Percentiles rank a stretch among this genome's conserved stretches.
Evolutionary conservation across 148 eudicot species (phyloP).

Genomic region (Silene conica): DNA sequence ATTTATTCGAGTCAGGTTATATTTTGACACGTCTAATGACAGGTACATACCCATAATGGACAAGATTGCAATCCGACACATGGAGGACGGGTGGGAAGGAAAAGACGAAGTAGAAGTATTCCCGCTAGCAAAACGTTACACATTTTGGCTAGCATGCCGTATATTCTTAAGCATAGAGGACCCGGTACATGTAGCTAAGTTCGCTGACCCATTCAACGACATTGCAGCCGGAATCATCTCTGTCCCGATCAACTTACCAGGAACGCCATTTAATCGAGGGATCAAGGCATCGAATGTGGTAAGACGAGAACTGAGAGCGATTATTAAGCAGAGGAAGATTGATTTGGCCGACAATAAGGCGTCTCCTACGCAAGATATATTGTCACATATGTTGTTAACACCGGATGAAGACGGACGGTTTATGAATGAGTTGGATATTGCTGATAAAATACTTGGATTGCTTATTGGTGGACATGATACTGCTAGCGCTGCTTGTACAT

Average conservation of each 20-base stretch:
- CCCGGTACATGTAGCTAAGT: constrained; percentile 16
- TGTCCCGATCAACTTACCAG: constrained; percentile 30
- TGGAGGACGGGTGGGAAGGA: constrained; percentile 23
- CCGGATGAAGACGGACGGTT: constrained; percentile 14
- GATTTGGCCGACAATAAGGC: constrained; percentile 23
- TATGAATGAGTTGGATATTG: constrained; percentile 33
- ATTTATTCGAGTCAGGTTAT: no score
- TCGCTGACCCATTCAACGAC: constrained; percentile 17
- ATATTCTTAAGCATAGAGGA: constrained; percentile 33
- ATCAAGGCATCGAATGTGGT: constrained; percentile 20
- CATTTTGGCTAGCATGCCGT: constrained; percentile 36
- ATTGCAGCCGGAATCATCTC: constrained; percentile 24
- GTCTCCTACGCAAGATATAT: constrained; percentile 16
- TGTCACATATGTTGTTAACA: constrained; percentile 25
- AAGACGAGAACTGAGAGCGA: constrained; percentile 19
- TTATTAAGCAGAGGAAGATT: constrained; percentile 30
- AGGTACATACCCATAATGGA: constrained; percentile 40
- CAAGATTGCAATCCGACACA: constrained; percentile 24
- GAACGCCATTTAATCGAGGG: constrained; percentile 28
- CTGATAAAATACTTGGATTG: constrained; percentile 28
- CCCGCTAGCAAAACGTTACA: constrained; percentile 30
- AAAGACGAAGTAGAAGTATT: constrained; percentile 18
- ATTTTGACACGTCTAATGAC: neutral
- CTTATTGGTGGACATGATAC: constrained; percentile 34
- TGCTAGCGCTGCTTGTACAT: constrained; percentile 26